A percentile compares a stretch with the other conserved stretches of the same genome.
Conservation (phyloP, 2,329 filamentous ascomycete species). For the Zymoseptoria pseudotritici region DNA sequence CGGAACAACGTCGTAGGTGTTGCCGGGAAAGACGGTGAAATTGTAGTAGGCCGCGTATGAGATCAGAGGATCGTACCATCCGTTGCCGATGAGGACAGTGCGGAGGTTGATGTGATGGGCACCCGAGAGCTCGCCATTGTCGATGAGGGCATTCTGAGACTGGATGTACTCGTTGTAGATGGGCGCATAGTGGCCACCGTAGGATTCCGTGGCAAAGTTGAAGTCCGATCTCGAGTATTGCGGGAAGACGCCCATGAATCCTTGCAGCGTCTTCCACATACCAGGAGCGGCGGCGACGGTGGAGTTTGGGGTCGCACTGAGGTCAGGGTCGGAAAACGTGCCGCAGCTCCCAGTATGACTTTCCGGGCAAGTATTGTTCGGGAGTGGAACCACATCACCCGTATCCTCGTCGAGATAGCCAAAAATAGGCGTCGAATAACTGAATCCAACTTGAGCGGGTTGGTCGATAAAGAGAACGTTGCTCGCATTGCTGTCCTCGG, state of each 20-base stretch:
- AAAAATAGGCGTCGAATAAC: constrained; percentile 43
- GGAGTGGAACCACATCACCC: constrained; percentile 32
- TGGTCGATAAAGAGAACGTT: constrained; percentile 68
- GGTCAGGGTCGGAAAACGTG: constrained; percentile 48
- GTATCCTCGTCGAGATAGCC: constrained; percentile 30
- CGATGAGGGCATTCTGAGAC: constrained; percentile 31
- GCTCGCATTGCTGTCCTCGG: constrained; percentile 36
- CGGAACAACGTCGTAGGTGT: constrained; percentile 50
- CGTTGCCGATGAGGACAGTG: constrained; percentile 41
- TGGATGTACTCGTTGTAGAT: constrained; percentile 27
- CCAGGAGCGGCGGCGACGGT: constrained; percentile 49
- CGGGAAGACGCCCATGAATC: constrained; percentile 55
- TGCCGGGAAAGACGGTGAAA: constrained; percentile 49
- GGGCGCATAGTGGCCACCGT: constrained; percentile 27
- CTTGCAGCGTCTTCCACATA: constrained; percentile 55
- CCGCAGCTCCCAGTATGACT: constrained; percentile 36
- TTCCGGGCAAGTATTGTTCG: constrained; percentile 18
- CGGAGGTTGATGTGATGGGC: constrained; percentile 29
- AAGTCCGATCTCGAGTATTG: constrained; percentile 23
- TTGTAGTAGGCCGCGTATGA: constrained; percentile 54
- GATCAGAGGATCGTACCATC: constrained; percentile 51
- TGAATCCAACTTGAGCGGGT: constrained; percentile 53
- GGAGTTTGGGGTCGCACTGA: constrained; percentile 45
- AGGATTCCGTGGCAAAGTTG: constrained; percentile 27
- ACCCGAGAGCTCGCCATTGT: constrained; percentile 29